Base-by-base conservation (phyloP, 306 rosid genomes). In the Cyamopsis tetragonoloba region DNA sequence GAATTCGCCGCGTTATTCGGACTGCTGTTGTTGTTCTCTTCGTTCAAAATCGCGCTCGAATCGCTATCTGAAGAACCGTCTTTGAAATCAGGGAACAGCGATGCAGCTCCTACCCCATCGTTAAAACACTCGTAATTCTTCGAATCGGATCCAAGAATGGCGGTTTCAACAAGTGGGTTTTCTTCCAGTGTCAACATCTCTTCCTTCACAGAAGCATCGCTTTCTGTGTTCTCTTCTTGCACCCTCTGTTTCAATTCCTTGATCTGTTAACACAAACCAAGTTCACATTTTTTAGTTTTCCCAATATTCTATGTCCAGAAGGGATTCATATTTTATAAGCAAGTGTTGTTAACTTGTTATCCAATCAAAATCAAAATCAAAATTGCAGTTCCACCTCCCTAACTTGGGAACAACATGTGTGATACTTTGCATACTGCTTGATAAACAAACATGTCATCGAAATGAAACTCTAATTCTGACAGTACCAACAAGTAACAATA, bases 11-110 rank as follows among this genome's bases (percentile, higher is more conserved):
- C 88, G 73, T 85, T 86, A 7, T 46, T 47, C 5, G 89, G 88
- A 42, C 95, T 83, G 55, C 70, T 67, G 26, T 71, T 26, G 37
- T 49, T 75, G 32, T 37, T 39, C 5, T 77, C 97, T 35, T 93
- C 99, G 73, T 90, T 93, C 66, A 93, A 46, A 66, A 93, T 86
- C 14, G 97, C 97, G 27, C 99, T 93, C 0, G 99, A 86, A 69
- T 93, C 98, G 10, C 98, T 92, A 46, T 92, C 98, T 0, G 98
- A 92, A 27, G 86, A 79, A 1, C 98, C 98, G 57, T 89, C 97
- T 84, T 90, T 89, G 24, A 88, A 82, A 6, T 91, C 95, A 1
- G 77, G 49, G 62, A 84, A 79, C 24, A 81, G 68, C 4, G 87
- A 70, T 10, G 42, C 77, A 0, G 65, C 81, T 11, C 42, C 60